Conservation (phyloP, 73 alveolate genomes). For the Symbiodinium pilosum region DNA sequence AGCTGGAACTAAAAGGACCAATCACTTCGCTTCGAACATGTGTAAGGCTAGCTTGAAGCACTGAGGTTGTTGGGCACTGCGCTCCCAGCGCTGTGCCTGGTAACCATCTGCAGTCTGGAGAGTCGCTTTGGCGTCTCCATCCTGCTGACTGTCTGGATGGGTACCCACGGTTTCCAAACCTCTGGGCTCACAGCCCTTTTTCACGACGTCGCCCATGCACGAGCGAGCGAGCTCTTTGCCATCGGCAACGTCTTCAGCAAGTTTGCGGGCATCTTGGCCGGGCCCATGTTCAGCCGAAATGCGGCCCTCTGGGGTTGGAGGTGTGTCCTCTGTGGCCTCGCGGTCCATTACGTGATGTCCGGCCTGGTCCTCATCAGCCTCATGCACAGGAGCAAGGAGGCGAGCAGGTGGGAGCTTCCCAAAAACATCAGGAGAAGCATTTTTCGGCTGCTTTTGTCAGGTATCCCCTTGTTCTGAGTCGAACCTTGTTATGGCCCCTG, state of each 20-base stretch:
- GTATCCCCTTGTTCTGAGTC: too few relatives aligned
- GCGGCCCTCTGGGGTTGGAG: slow-evolving; percentile 15
- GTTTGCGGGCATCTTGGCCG: slow-evolving; percentile 14
- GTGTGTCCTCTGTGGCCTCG: not conserved
- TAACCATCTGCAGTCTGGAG: not conserved
- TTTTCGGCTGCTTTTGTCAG: too few relatives aligned
- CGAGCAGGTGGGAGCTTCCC: too few relatives aligned
- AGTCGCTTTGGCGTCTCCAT: not conserved
- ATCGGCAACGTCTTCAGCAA: slow-evolving; percentile 5
- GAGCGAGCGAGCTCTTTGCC: slow-evolving; percentile 21
- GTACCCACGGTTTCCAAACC: slow-evolving; percentile 6
- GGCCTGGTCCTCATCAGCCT: slow-evolving; percentile 1
- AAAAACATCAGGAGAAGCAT: too few relatives aligned
- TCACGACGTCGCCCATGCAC: slow-evolving; percentile 7
- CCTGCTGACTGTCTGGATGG: slow-evolving; percentile 9
- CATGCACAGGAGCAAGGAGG: slow-evolving; percentile 15
- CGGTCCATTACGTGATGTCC: not conserved
- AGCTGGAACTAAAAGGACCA: too few relatives aligned
- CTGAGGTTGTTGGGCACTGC: slow-evolving; percentile 17
- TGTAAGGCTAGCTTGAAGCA: not conserved
- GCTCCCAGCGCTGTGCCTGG: slow-evolving; percentile 10
- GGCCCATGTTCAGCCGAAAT: slow-evolving; percentile 1
- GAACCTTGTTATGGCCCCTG: too few relatives aligned
- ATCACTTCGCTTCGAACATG: not conserved
- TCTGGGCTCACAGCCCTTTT: slow-evolving; percentile 8